Conservation (phyloP, 2,329 filamentous ascomycete species). For the Immersiporthe knoxdaviesiana region DNA sequence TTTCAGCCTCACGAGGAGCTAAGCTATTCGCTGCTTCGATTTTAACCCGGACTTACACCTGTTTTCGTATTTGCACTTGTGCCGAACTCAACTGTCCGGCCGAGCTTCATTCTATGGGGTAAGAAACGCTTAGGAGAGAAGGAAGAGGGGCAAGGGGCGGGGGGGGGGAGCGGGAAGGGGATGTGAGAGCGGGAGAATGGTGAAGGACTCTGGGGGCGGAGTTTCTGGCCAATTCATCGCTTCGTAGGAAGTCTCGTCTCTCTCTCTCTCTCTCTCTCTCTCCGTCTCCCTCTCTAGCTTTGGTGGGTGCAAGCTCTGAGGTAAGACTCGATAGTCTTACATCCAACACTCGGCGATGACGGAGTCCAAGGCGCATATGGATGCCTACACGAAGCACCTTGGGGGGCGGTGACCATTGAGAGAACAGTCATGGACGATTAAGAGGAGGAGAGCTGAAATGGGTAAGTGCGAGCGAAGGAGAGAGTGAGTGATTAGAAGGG, state of each 20-base stretch:
- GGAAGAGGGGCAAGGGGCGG: too few species aligned
- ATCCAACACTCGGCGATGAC: neutral
- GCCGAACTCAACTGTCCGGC: neutral
- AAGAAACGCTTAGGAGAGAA: neutral
- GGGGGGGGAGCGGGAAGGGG: too few species aligned
- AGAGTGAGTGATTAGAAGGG: neutral
- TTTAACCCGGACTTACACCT: neutral
- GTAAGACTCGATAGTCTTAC: slow-evolving; percentile 1
- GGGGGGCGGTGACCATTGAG: neutral
- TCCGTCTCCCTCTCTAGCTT: neutral
- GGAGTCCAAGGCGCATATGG: neutral
- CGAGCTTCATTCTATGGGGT: neutral
- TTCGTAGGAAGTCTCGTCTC: neutral
- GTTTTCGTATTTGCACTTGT: neutral
- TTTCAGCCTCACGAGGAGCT: neutral
- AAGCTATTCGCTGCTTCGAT: neutral
- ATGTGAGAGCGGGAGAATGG: too few species aligned
- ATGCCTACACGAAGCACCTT: neutral
- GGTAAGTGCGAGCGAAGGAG: neutral
- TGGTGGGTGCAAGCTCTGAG: neutral
- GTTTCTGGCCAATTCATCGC: neutral
- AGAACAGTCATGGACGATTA: neutral
- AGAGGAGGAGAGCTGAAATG: neutral
- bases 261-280: neutral
- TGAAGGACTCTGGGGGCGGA: neutral